A percentile compares a stretch with the other conserved stretches of the same genome.
Evolutionary conservation across 1,139 yeast species (phyloP).

Genomic region (Debaryomyces coudertii): DNA sequence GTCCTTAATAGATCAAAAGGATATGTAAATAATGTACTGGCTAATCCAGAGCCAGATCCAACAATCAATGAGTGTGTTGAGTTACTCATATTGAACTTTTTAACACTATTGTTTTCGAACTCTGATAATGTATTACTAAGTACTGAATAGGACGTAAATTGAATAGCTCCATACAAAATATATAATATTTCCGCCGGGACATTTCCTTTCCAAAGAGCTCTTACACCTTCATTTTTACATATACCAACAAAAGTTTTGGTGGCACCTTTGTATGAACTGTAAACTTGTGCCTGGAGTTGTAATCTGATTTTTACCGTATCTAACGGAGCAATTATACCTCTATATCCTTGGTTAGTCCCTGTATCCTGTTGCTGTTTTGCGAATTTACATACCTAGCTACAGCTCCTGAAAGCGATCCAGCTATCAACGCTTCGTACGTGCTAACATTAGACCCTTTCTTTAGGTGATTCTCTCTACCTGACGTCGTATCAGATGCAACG

Average conservation of each 20-base stretch:
- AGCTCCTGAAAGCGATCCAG: slow-evolving; percentile 78
- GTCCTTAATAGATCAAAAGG: slow-evolving; percentile 90
- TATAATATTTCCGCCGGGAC: slow-evolving; percentile 90
- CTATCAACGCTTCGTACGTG: slow-evolving; percentile 50
- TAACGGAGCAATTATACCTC: slow-evolving; percentile 83
- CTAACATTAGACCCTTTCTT: slow-evolving; percentile 53
- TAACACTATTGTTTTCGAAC: slow-evolving; percentile 24
- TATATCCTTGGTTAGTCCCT: slow-evolving; percentile 22
- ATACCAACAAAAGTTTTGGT: slow-evolving; percentile 23
- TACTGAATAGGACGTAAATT: slow-evolving; percentile 72
- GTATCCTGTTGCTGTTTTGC: slow-evolving; percentile 13
- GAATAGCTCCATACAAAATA: slow-evolving; percentile 80
- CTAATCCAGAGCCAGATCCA: slow-evolving; percentile 78
- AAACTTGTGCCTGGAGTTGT: slow-evolving; percentile 50
- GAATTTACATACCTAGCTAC: slow-evolving; percentile 46
- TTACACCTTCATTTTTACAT: slow-evolving; percentile 40
- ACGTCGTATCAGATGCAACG: slow-evolving; percentile 2
- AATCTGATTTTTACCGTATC: slow-evolving; percentile 87
- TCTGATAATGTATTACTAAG: slow-evolving; percentile 47
- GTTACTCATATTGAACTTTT: slow-evolving; percentile 31
- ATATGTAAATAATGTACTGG: slow-evolving; percentile 74
- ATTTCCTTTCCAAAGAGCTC: slow-evolving; percentile 90
- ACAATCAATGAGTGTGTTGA: slow-evolving; percentile 58
- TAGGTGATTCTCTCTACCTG: slow-evolving; percentile 48
- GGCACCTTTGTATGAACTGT: slow-evolving; percentile 19